Evolutionary conservation across 2,329 filamentous ascomycete species (phyloP), one percentile per base, ranked within the genome.

Genomic region (Aureobasidium leucospermi): DNA sequence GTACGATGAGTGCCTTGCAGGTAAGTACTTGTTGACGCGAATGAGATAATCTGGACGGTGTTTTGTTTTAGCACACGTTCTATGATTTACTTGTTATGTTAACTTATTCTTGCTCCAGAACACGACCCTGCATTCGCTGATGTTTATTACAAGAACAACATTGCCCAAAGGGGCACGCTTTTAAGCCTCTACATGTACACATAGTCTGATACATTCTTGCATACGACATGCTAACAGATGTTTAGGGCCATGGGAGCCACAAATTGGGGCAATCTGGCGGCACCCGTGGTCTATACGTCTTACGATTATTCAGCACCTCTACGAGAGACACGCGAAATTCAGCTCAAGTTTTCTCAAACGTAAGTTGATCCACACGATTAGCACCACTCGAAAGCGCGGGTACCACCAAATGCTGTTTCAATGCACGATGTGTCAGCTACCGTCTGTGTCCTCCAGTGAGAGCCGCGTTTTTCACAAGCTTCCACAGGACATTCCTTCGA

Each of bases 251-350:
- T 58, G 57, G 84, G 84, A 4, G 85, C 84, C 2, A 86, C 84
- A 0, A 85, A 82, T 62, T 86, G 82, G 83, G 83, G 83, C 3
- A 79, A 79, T 53, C 72, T 84, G 38, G 80, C 82, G 11, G 78
- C 78, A 2, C 82, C 84, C 0, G 79, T 83, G 0, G 82, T 58
- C 15, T 82, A 78, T 2, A 81, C 80, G 2, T 84, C 81, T 31
- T 86, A 86, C 64, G 84, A 86, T 66, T 86, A 86, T 67, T 83
- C 80, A 7, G 80, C 82, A 1, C 83, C 84, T 0, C 81, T 86
- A 9, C 80, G 79, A 0, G 83, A 85, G 66, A 82, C 81, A 63
- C 78, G 84, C 15, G 74, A 74, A 11, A 81, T 86, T 16, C 78
- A 79, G 42, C 77, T 76, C 63, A 86, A 86, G 66, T 86, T 81